A percentile compares a stretch with the other conserved stretches of the same genome.
phyloP scores from a whole-genome alignment of 768 basidiomycete species.

The Rubroboletus pulcherrimus region DNA sequence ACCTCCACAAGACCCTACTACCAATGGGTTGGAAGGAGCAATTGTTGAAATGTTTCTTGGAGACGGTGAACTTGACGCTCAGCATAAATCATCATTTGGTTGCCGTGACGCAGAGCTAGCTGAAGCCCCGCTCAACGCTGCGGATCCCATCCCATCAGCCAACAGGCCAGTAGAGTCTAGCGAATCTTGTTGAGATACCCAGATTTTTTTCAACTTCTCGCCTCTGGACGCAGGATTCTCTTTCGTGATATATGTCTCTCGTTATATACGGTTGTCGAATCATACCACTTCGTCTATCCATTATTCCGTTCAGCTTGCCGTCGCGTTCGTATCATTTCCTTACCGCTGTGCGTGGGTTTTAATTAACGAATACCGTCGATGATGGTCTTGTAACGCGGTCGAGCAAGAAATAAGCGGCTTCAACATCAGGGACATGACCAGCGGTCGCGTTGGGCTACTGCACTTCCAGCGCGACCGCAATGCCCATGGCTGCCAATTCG shows the following conservation, averaged over 20 bases:
- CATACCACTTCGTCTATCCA: conserved; percentile 12
- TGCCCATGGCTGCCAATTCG: conserved; percentile 98
- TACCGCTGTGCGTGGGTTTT: conserved; percentile 14
- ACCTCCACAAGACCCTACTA: conserved; percentile 31
- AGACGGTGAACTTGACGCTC: conserved; percentile 12
- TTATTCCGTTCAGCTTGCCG: conserved; percentile 11
- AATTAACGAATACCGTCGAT: conserved; percentile 4
- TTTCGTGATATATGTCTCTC: background rate
- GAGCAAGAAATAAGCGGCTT: background rate
- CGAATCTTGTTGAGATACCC: conserved; percentile 17
- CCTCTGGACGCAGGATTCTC: conserved; percentile 7
- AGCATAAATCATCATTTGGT: background rate
- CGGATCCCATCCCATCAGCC: background rate
- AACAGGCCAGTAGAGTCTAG: background rate
- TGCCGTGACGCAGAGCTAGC: background rate
- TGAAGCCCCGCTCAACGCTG: background rate
- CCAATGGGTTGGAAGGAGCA: conserved; percentile 39
- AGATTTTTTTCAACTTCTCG: background rate
- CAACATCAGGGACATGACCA: background rate
- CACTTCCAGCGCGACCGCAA: conserved; percentile 82
- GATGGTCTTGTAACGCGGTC: background rate
- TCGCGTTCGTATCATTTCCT: conserved; percentile 12
- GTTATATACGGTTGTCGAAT: conserved; percentile 12
- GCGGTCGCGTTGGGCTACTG: conserved; percentile 31
- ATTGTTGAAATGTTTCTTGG: conserved; percentile 48